Conservation (phyloP, 2,329 filamentous ascomycete genomes). For the Fusarium stilboides region DNA sequence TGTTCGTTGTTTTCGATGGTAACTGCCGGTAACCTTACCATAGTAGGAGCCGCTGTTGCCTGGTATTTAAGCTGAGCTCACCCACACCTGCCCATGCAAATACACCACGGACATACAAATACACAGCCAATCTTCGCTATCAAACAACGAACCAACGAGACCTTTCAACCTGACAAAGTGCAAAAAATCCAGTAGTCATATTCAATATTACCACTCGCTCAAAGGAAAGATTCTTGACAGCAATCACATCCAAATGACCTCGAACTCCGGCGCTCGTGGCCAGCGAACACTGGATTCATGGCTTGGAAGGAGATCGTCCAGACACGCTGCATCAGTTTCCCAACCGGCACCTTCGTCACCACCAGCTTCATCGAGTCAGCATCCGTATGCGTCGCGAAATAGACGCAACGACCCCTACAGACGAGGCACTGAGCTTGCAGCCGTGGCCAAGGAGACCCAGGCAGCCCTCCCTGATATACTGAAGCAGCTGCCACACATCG, state of each 20-base stretch:
- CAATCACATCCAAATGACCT: conserved; percentile 16
- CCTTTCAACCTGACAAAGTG: conserved; percentile 1
- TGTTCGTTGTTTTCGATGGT: conserved; percentile 13
- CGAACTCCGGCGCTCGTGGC: conserved; percentile 12
- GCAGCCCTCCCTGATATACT: conserved; percentile 64
- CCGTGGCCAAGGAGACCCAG: conserved; percentile 64
- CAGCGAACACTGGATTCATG: conserved; percentile 52
- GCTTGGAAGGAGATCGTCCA: conserved; percentile 34
- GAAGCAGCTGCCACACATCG: conserved; percentile 58
- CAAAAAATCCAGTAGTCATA: background rate
- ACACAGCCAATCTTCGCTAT: background rate
- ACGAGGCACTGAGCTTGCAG: conserved; percentile 54
- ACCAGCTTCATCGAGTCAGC: conserved; percentile 26
- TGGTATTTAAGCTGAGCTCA: conserved; percentile 31
- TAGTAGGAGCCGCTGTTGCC: conserved; percentile 36
- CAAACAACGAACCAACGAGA: background rate
- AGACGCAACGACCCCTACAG: conserved; percentile 39
- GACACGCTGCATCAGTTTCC: conserved; percentile 23
- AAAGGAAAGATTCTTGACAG: background rate
- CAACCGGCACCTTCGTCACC: conserved; percentile 26
- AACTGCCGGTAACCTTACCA: background rate
- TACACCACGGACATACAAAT: background rate
- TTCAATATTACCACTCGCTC: background rate
- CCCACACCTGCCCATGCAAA: background rate
- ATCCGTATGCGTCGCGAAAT: conserved; percentile 14